A percentile compares a stretch with the other conserved stretches of the same genome.
phyloP scores from a whole-genome alignment of 2,329 filamentous ascomycete genomes.

The Apiospora aurea region DNA sequence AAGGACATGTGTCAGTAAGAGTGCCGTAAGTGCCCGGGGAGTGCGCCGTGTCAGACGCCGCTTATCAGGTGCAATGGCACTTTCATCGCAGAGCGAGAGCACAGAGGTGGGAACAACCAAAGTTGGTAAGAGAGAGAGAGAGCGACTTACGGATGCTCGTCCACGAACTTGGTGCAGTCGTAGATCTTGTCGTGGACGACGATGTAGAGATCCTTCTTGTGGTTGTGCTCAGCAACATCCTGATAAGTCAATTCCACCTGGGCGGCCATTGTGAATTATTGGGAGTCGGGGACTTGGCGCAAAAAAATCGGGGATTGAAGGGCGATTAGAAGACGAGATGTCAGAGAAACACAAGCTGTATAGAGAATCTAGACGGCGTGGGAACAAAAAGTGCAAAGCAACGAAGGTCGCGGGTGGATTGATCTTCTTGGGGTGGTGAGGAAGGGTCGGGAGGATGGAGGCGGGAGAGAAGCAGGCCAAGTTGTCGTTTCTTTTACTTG shows the following conservation, averaged over 20 bases:
- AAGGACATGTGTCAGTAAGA: constrained; percentile 22
- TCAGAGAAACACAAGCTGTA: background rate
- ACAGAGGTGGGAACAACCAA: background rate
- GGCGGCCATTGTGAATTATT: constrained; percentile 47
- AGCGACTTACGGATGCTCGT: constrained; percentile 92
- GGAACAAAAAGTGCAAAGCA: constrained; percentile 6
- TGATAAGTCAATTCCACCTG: constrained; percentile 71
- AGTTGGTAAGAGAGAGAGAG: background rate
- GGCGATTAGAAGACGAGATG: background rate
- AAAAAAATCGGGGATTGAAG: background rate
- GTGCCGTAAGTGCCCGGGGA: background rate
- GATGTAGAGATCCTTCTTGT: constrained; percentile 92
- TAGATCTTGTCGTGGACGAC: constrained; percentile 98
- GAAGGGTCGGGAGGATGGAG: constrained; percentile 16
- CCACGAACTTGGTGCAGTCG: constrained; percentile 85
- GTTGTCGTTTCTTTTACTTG: constrained; percentile 13
- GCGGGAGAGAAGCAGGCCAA: constrained; percentile 19
- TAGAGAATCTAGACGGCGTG: background rate
- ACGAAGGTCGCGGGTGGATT: background rate
- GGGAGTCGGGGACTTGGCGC: background rate
- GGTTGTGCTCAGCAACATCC: constrained; percentile 85
- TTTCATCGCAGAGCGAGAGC: background rate
- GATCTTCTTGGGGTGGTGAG: constrained; percentile 16
- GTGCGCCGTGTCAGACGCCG: background rate
- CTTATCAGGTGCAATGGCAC: background rate